Base-by-base conservation (phyloP, 257 asterid genomes). In the Capsicum rhomboideum region DNA sequence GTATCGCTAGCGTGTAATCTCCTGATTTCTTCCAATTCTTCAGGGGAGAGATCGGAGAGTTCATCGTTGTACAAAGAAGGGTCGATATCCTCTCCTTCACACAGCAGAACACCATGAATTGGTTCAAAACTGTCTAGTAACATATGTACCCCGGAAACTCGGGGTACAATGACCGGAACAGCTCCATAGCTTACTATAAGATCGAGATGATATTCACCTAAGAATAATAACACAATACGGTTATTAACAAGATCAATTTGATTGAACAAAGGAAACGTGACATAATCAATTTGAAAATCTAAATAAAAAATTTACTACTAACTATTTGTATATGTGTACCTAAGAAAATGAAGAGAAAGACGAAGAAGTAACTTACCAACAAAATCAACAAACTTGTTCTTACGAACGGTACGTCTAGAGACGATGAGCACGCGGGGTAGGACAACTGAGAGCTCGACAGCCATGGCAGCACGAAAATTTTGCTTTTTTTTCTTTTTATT, bases 1-100 rank as follows among this genome's bases (percentile, higher is more conserved):
- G 97, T 91, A 91, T 95, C 98, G 44, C 98, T 89, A 5, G 91
- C 90, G 87, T 94, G 97, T 6, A 91, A 26, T 13, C 88, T 66
- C 28, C 92, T 86, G 26, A 94, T 89, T 64, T 93, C 97, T 72
- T 94, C 98, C 23, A 93, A 14, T 59, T 94, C 98, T 10, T 92
- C 93, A 0, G 87, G 50, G 1, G 97, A 87, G 28, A 92, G 85
- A 61, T 87, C 69, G 0, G 89, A 69, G 20, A 12, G 31, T 44
- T 85, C 90, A 2, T 16, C 84, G 18, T 82, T 74, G 49, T 88
- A 88, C 16, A 82, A 74, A 6, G 87, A 88, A 46, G 90, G 89
- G 26, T 88, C 90, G 2, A 88, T 79, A 53, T 88, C 90, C 77
- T 88, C 90, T 34, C 90, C 90, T 86, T 86, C 89, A 72, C 90